Conservation (phyloP, 1,139 yeast genomes). For the Pichia sp. region DNA sequence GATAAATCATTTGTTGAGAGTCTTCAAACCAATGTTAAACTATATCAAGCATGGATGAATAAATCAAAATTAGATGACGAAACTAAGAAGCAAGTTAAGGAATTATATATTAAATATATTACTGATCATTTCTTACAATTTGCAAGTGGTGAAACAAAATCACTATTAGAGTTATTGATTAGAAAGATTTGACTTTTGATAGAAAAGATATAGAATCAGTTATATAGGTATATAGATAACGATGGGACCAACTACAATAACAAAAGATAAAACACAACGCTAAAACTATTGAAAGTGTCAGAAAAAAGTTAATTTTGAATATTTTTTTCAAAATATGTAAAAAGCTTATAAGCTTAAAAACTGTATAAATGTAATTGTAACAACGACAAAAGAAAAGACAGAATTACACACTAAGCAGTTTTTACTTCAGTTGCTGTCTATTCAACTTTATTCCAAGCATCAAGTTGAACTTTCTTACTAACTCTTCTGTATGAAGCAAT, state of each 20-base stretch:
- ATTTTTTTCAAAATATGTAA: too few species aligned
- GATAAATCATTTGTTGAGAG: constrained; percentile 44
- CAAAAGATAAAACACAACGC: too few species aligned
- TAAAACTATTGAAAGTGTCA: too few species aligned
- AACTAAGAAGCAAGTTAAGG: constrained; percentile 37
- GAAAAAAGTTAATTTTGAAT: too few species aligned
- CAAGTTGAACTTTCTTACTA: constrained; percentile 14
- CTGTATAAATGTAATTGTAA: too few species aligned
- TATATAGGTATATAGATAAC: too few species aligned
- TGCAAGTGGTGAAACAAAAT: constrained; percentile 16
- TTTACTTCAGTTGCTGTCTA: constrained; percentile 2
- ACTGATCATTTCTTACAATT: constrained; percentile 13
- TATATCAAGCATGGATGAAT: constrained; percentile 43
- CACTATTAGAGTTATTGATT: constrained; percentile 16
- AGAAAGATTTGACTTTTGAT: constrained; percentile 10
- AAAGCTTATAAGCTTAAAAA: too few species aligned
- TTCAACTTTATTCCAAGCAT: constrained; percentile 19
- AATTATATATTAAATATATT: constrained; percentile 32
- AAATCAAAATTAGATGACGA: constrained; percentile 20
- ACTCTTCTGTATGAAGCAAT: constrained; percentile 12
- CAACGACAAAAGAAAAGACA: too few species aligned
- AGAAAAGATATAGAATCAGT: background rate
- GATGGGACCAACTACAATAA: too few species aligned
- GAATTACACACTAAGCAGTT: too few species aligned
- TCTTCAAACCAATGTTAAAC: constrained; percentile 64